Evolutionary conservation across 2,329 filamentous ascomycete genomes (phyloP), one percentile per base, ranked within the genome.

Genomic region (Aureobasidium sp.): DNA sequence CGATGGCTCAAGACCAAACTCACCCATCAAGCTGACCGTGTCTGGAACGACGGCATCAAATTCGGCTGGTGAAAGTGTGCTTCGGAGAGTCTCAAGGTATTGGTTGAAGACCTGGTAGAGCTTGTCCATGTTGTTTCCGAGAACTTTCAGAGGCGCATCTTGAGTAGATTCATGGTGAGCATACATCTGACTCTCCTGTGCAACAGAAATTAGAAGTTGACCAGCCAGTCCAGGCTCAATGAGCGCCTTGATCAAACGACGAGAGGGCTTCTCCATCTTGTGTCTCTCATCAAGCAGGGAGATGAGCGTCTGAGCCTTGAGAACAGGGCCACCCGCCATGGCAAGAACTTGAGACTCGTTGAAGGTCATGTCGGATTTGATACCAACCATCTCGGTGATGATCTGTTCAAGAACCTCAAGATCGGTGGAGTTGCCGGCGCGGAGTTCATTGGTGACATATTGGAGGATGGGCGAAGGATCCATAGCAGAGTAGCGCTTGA

Each of bases 341-440:
- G 90, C 92, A 65, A 90, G 80, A 32, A 96, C 83, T 74, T 97
- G 92, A 20, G 87, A 79, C 67, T 99, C 93, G 34, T 90, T 97
- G 70, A 96, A 93, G 70, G 92, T 90, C 59, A 87, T 84, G 64
- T 93, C 88, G 4, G 92, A 87, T 13, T 93, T 87, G 64, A 99
- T 92, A 50, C 95, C 95, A 20, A 90, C 91, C 94, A 99, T 97
- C 2, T 89, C 90, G 39, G 86, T 86, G 57, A 97, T 88, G 64
- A 99, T 83, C 70, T 97, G 91, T 71, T 94, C 89, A 46, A 99
- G 78, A 64, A 99, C 90, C 66, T 96, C 90, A 37, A 99, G 81
- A 72, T 97, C 92, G 10, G 90, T 95, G 0, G 92, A 88, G 68
- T 96, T 95, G 65, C 92, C 89, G 55, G 82, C 83, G 55, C 86